Evolutionary conservation across 495 filamentous ascomycete genomes (phyloP).

Genomic region (Xylaria castorea): DNA sequence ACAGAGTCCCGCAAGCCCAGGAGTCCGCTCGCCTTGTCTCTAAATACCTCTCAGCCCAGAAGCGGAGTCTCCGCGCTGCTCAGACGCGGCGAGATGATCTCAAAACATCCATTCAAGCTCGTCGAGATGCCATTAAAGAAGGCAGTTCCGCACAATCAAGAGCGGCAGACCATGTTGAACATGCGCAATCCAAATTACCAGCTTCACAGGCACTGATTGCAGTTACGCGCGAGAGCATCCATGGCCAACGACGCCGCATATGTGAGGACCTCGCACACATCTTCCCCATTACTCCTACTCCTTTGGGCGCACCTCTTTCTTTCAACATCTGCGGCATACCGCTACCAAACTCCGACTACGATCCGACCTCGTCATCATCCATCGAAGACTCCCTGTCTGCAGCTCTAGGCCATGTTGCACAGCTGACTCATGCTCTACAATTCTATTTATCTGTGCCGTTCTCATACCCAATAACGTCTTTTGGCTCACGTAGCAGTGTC

Average conservation of each 20-base stretch:
- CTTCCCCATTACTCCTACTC: constrained; percentile 77
- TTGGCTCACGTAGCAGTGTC: constrained; percentile 76
- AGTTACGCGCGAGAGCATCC: constrained; percentile 66
- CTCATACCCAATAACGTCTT: constrained; percentile 78
- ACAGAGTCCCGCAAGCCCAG: constrained; percentile 66
- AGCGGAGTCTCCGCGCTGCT: constrained; percentile 66
- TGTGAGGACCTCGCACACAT: constrained; percentile 79
- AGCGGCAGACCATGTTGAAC: constrained; percentile 59
- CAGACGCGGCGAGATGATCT: constrained; percentile 67
- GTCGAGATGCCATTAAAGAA: constrained; percentile 68
- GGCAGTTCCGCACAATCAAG: constrained; percentile 66
- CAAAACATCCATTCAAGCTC: constrained; percentile 66
- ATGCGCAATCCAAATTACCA: constrained; percentile 65
- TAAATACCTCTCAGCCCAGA: constrained; percentile 67
- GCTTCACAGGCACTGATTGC: constrained; percentile 60
- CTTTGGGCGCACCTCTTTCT: constrained; percentile 59
- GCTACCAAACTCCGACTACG: constrained; percentile 80
- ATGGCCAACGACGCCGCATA: constrained; percentile 83
- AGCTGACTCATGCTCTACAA: constrained; percentile 75
- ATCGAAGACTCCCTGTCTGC: constrained; percentile 76
- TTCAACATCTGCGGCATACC: constrained; percentile 79
- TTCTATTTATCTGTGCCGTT: constrained; percentile 81
- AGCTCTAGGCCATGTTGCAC: constrained; percentile 81
- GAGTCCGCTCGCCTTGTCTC: constrained; percentile 66
- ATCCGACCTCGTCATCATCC: constrained; percentile 51